These are phyloP conservation scores for Solanum hybrid DNA, from an alignment of 305 asterid genomes.

Conservation along the genomic window DNA sequence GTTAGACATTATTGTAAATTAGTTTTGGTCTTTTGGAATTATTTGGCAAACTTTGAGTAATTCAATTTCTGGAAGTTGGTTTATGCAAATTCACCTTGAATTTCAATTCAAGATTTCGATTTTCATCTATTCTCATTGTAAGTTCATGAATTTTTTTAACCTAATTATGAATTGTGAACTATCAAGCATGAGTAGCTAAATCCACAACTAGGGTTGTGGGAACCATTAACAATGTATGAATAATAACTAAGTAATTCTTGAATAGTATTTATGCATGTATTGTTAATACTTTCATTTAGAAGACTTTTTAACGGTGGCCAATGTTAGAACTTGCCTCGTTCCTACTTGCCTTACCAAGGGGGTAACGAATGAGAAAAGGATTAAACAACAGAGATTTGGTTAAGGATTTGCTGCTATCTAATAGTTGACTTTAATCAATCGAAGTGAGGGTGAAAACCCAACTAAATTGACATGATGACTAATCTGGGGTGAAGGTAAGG, in stretches of 20 bases:
- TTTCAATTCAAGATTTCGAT: background rate
- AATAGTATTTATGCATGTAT: too few relatives aligned
- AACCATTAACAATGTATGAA: background rate
- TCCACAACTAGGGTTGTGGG: background rate
- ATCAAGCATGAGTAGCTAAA: background rate
- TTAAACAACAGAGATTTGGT: background rate
- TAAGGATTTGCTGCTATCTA: background rate
- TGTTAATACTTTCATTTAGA: background rate
- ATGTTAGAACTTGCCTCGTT: background rate
- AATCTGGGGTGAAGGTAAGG: background rate
- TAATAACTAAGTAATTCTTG: background rate
- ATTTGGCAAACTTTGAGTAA: background rate
- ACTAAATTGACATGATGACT: background rate
- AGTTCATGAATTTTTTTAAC: background rate
- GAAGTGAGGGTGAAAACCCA: background rate
- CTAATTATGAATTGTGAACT: background rate
- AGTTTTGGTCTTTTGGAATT: background rate
- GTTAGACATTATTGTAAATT: background rate
- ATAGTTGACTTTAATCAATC: background rate
- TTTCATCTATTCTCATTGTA: background rate
- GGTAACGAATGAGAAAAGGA: background rate
- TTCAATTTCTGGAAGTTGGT: too few relatives aligned
- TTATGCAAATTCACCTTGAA: background rate
- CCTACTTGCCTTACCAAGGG: background rate
- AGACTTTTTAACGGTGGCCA: background rate